Evolutionary conservation across 1,139 yeast genomes (phyloP).

Genomic region (Protomyces lactucae-debilis): DNA sequence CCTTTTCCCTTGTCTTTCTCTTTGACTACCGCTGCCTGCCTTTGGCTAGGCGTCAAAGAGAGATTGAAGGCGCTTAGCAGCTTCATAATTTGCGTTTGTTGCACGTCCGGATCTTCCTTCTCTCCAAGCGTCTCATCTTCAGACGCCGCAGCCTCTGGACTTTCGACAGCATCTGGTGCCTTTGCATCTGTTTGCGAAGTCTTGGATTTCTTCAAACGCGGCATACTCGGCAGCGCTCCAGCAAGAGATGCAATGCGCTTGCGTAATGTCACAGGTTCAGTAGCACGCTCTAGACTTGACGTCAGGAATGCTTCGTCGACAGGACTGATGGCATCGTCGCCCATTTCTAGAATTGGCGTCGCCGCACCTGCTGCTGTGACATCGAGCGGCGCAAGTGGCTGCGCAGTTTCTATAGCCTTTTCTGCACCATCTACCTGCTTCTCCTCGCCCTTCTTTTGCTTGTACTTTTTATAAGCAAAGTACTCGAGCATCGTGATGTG

Average conservation of each 20-base stretch:
- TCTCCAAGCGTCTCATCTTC: background rate
- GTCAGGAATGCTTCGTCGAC: slow-evolving; percentile 16
- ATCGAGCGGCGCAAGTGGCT: background rate
- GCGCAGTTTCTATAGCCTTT: background rate
- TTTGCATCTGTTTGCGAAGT: background rate
- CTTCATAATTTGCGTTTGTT: slow-evolving; percentile 17
- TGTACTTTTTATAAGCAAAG: slow-evolving; percentile 11
- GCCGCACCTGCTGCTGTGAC: background rate
- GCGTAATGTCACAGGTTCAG: slow-evolving; percentile 10
- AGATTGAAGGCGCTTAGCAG: slow-evolving; percentile 12
- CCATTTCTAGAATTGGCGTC: background rate
- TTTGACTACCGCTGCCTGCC: background rate
- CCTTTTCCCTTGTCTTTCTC: background rate
- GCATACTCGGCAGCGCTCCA: background rate
- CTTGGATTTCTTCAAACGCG: background rate
- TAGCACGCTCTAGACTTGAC: background rate
- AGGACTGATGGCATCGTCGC: slow-evolving; percentile 8
- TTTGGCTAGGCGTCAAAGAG: background rate
- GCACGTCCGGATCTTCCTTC: background rate
- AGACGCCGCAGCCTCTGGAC: background rate
- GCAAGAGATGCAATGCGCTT: slow-evolving; percentile 7
- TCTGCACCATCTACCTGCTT: background rate
- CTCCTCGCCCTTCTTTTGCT: slow-evolving; percentile 2
- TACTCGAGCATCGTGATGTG: slow-evolving; percentile 13
- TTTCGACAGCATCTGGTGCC: background rate